Evolutionary conservation across 331 rosid species (phyloP), one percentile per base, ranked within the genome.

Genomic region (Acacia concinna): DNA sequence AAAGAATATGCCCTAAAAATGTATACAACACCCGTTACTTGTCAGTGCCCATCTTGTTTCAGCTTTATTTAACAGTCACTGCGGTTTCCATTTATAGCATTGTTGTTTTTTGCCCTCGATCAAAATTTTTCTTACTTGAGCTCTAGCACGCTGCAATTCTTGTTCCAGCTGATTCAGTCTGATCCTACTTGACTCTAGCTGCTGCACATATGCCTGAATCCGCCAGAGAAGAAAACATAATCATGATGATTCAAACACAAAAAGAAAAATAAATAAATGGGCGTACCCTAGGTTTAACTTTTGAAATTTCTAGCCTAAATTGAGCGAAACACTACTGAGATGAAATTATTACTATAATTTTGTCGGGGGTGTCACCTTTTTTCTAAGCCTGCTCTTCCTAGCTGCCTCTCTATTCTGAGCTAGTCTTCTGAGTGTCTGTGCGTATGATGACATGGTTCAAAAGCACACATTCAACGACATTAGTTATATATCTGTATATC

Each of bases 321-420:
- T 37, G 85, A 52, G 78, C 46, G 31, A 73, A 44, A 66, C 62
- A 73, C 23, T 46, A 70, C 3, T 5, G 44, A 73, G 35, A 74
- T 68, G 6, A 67, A 28, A 59, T 13, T 28, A 30, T 68, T 5
- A 56, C 34, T n/a, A 46, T 46, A 15, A 46, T 68, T 67, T 13
- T 49, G 27, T 44, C 0, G 35, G 47, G 68, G 62, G 46, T 54
- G 31, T 74, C 76, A 72, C 99, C 91, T 96, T 96, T 84, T 96
- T 96, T 68, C 99, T 91, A 46, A 96, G 96, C 86, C 99, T 89
- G 89, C 99, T 96, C 85, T 96, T 96, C 87, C 97, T 90, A 44
- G 99, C 99, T 82, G 99, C 99, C 87, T 96, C 99, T 75, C 99
- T 90, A 90, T 96, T 96, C 90, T 96, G 99, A 74, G 99, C 99